Base-by-base conservation (phyloP, 2,329 filamentous ascomycete genomes). In the Teratosphaeria epicoccoides region DNA sequence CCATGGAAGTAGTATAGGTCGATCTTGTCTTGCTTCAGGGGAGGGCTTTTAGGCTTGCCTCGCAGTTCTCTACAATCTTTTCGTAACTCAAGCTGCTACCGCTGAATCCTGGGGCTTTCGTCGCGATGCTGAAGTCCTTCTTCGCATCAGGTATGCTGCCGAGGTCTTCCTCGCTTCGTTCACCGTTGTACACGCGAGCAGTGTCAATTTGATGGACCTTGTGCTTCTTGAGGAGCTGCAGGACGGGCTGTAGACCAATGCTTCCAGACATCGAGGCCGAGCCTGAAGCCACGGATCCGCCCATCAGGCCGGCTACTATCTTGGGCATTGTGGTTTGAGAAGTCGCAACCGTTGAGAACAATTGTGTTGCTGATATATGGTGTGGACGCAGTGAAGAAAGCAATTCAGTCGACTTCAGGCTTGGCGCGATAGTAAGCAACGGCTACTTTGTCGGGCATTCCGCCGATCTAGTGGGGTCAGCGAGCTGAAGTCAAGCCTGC, bases 1-100 rank as follows among this genome's bases (percentile, higher is more conserved):
- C 66, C 66, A 56, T 76, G 73, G n/a, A 74, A 68, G 49, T 70
- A 72, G 59, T 69, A 68, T 22, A 70, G 57, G 51, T 70, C 64
- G 25, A 71, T 59, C n/a, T 55, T 57, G 3, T 57, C 57, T 56
- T 46, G 60, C 50, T 54, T 58, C 60, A 54, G n/a, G n/a, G n/a
- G n/a, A n/a, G 59, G 52, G 63, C 63, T 11, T 53, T 43, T 9
- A 67, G 57, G 10, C 58, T 61, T 2, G 57, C 58, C 37, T 61
- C 53, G 46, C 57, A 60, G 28, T 59, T 61, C 17, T 52, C 48
- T 10, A 60, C 56, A 40, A 66, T 50, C 11, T 59, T 61, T n/a
- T 64, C 53, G 33, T 59, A 59, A 4, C 48, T 49, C 20, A 63
- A 53, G 2, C 59, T 59, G 4, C 59, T 60, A 1, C 57, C 56